Evolutionary conservation across 2,329 filamentous ascomycete genomes (phyloP).

Genomic region (Elsinoe australis): DNA sequence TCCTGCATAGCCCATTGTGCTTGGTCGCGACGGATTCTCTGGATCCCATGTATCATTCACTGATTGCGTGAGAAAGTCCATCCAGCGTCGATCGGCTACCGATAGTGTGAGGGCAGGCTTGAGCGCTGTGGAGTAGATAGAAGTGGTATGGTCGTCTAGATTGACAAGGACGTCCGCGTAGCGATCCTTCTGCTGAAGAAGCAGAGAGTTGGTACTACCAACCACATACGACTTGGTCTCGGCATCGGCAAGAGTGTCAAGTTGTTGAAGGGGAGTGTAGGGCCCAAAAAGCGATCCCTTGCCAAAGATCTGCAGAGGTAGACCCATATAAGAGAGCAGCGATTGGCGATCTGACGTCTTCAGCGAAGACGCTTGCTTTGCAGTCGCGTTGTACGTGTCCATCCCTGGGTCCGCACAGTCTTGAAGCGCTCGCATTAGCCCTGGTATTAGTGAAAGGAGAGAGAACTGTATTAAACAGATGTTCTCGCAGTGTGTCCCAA

Average conservation of each 20-base stretch:
- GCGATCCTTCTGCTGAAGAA: conserved; percentile 87
- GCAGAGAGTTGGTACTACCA: conserved; percentile 88
- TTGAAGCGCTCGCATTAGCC: conserved; percentile 81
- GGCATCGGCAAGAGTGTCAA: conserved; percentile 86
- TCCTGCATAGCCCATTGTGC: conserved; percentile 86
- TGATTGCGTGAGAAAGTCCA: conserved; percentile 87
- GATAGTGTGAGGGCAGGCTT: conserved; percentile 69
- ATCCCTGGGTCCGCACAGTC: conserved; percentile 94
- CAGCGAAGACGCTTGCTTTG: conserved; percentile 72
- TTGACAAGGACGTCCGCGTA: conserved; percentile 97
- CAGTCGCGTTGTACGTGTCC: conserved; percentile 68
- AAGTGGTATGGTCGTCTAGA: conserved; percentile 80
- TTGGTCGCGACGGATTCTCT: conserved; percentile 77
- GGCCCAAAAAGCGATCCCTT: conserved; percentile 94
- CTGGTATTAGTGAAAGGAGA: conserved; percentile 87
- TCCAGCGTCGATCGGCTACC: conserved; percentile 85
- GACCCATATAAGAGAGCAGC: conserved; percentile 84
- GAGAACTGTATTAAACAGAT: conserved; percentile 99
- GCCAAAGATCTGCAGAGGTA: conserved; percentile 90
- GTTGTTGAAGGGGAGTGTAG: conserved; percentile 91
- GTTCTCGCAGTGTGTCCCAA: conserved; percentile 89
- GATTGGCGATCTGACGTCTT: conserved; percentile 88
- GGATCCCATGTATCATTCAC: conserved; percentile 98
- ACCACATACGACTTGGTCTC: conserved; percentile 97
- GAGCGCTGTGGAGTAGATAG: conserved; percentile 72